Evolutionary conservation across 257 asterid species (phyloP).

Genomic region (Penstemon newberryi): DNA sequence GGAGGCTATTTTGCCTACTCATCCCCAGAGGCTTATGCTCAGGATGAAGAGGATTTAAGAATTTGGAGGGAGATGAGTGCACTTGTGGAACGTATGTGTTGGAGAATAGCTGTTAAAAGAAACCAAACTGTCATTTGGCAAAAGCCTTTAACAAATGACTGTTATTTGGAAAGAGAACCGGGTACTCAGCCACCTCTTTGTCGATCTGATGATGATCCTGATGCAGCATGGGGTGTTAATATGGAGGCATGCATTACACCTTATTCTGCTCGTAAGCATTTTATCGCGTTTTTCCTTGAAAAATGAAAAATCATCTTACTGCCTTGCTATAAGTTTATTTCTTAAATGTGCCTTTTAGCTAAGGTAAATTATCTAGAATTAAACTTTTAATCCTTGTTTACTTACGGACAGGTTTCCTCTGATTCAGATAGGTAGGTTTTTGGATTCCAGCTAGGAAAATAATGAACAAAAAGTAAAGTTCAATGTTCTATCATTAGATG

Average conservation of each 20-base stretch:
- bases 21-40: slow-evolving; percentile 96
- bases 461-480: no score
- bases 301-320: neutral
- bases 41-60: slow-evolving; percentile 85
- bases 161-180: slow-evolving; percentile 70
- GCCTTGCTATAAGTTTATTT: neutral
- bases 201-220: slow-evolving; percentile 86
- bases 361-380: neutral
- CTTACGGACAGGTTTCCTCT: neutral
- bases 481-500: no score
- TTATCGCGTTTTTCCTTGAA: neutral
- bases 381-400: neutral
- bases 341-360: neutral
- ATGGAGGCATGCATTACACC: slow-evolving; percentile 95
- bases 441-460: no score
- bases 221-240: slow-evolving; percentile 77
- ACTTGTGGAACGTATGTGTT: slow-evolving; percentile 89
- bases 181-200: slow-evolving; percentile 90
- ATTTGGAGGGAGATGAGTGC: slow-evolving; percentile 89
- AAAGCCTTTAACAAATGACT: slow-evolving; percentile 82
- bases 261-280: slow-evolving; percentile 86
- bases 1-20: slow-evolving; percentile 98
- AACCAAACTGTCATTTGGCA: slow-evolving; percentile 95
- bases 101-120: slow-evolving; percentile 77
- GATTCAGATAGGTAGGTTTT: no score